Base-by-base conservation (phyloP, 305 asterid genomes). In the Rubia balearica region DNA sequence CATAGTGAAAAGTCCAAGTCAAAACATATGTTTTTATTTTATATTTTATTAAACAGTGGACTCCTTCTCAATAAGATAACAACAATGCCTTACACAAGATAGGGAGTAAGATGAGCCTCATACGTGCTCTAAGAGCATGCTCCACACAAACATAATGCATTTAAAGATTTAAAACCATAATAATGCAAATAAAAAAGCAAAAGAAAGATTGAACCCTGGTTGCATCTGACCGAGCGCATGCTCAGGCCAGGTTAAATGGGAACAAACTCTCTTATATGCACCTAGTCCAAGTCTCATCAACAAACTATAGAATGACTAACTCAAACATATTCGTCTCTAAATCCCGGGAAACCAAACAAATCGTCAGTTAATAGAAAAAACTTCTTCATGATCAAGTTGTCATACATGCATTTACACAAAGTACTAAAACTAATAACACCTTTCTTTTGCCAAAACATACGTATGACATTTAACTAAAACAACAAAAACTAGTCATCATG, bases 261-360 rank as follows among this genome's bases (percentile, higher is more conserved):
- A 48, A 49, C 46, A 6, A 66, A 36, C 42, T 13, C 42, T 0
- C 57, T 19, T 14, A 48, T 51, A 51, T 42, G 11, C 41, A 48
- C 3, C 11, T 6, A 33, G 55, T 68, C 33, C 12, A 33, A 16
- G 5, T 68, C 71, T 51, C 49, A 36, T 12, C 22, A 67, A 5
- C 10, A 16, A 12, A 8, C 6, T 19, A 7, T 24, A 66, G 12
- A 21, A 48, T 48, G 61, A 51, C 71, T 49, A 46, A 53, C 63
- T 30, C 33, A 30, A 30, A 30, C 49, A 68, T n/a, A 22, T 5
- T 49, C 49, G 30, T 30, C 13, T 10, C 63, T 68, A 36, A 68
- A 68, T 53, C 51, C 40, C 51, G 14, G 51, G 49, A 68, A 42
- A 53, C 57, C 64, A 36, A 30, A 61, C 71, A 7, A 48, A 68